Evolutionary conservation across 768 basidiomycete species (phyloP), one percentile per base, ranked within the genome.

Genomic region (Boletellus ananas): DNA sequence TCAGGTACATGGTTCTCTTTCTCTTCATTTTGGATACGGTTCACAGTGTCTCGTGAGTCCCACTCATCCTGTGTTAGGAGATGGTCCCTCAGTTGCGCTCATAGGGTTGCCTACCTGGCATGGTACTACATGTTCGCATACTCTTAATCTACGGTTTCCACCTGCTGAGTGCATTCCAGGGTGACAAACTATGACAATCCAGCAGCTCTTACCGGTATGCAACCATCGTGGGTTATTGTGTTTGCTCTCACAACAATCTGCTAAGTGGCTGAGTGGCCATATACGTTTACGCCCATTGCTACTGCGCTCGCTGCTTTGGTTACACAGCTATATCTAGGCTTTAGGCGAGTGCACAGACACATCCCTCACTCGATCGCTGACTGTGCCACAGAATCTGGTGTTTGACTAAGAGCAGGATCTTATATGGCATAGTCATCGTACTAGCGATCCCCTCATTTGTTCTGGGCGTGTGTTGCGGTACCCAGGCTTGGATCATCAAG

Each of bases 281-380:
- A 78, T 35, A 72, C 74, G 3, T 76, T 79, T 51, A 80, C 78
- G 0, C 74, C 79, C 5, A 63, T 72, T 17, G 76, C 73, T 6
- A 78, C 73, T 6, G 65, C 77, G 2, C 55, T 77, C 2, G 71
- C 75, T 13, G 78, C 78, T 0, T 58, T 79, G n/a, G 65, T 78
- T 18, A 77, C 79, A 0, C 79, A 80, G 52, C 49, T 64, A 34
- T 79, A 77, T 63, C 66, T 80, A 34, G 72, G 67, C 3, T 68
- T 74, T 11, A 29, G 29, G 29, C 11, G 29, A 29, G 29, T 7
- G 29, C 11, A 11, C 1, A 29, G 11, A 29, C 10, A 29, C 3
- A 29, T 11, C 29, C 9, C 29, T 29, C 29, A 29, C 29, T 11
- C 11, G 29, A 9, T 29, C 11, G 3, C 29, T 9, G 29, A 29